Evolutionary conservation across 257 asterid genomes (phyloP), one percentile per base, ranked within the genome.

Genomic region (Fraxinus excelsior): DNA sequence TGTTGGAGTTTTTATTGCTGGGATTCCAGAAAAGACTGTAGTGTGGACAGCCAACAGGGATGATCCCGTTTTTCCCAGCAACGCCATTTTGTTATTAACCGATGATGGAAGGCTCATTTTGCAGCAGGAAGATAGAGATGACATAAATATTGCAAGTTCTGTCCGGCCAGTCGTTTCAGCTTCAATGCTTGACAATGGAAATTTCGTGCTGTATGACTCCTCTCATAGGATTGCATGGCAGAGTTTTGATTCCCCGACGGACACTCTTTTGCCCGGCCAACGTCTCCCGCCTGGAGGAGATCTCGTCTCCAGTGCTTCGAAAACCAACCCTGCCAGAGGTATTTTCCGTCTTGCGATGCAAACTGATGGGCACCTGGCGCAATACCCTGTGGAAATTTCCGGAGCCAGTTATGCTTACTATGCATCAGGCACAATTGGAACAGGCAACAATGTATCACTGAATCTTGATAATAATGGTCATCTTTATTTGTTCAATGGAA

Each of bases 171-270:
- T 40, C 1, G 14, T 3, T 10, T 40, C 46, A 10, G 46, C 89
- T 32, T 80, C 89, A 7, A 85, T 90, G 86, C 84, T 78, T 10
- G 86, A 90, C 49, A 82, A 51, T 16, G 96, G 93, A 1, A 86
- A 90, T 76, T 88, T 88, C 25, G 90, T 87, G 49, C 79, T 90
- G 23, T 87, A 85, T 35, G 7, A 62, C 56, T 73, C 82, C 4
- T 28, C 26, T 29, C 44, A 44, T 1, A 40, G 5, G 7, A 25
- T 84, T 14, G 70, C 74, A 1, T 89, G 96, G 96, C 90, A 81
- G 81, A 91, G 92, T 82, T 87, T 84, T 25, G 90, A 84, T 31
- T 0, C 76, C 67, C 94, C 91, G 2, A 88, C 90, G 1, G 75
- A 87, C 74, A 77, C 91, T 0, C 81, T 91, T 32, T 75, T 89